Evolutionary conservation across 768 basidiomycete genomes (phyloP), one percentile per base, ranked within the genome.

Genomic region (Infundibulicybe gibba): DNA sequence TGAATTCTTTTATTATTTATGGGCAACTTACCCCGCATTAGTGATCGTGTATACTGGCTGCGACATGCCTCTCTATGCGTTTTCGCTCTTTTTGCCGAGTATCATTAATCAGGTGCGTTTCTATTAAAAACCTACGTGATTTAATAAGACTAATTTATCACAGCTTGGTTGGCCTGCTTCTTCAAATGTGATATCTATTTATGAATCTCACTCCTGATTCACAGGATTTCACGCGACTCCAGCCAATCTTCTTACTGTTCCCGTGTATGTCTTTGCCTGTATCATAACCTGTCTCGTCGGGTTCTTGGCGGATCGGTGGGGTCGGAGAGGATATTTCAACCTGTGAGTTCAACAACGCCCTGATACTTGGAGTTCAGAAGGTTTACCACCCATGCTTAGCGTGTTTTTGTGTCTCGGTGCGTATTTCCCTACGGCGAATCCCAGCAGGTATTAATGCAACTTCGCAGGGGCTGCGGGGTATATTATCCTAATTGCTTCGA

Each of bases 191-290:
- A 25, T 25, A 25, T 8, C 25, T 8, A 46, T 17, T 11, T n/a
- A 14, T 34, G 30, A 19, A 30, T 34, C 34, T 32, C 41, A 41
- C 50, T 42, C 8, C 30, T 33, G 21, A 16, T 44, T 12, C 17
- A 37, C 43, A 79, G 85, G 85, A 6, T 89, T 71, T 61, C 64
- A 66, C n/a, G 83, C 85, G 3, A 87, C 86, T 0, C 72, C 74
- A 0, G 87, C 89, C 6, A 90, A 90, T 61, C 69, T 90, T 35
- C 62, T 90, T 45, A 87, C 85, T 3, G 86, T 90, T 3, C 89
- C 88, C 0, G 85, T 89, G 32, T 91, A 90, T 55, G 72, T 71
- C 6, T 72, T 80, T 38, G 89, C 88, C 10, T 83, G 85, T 52
- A 66, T 82, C 17, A 61, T 80, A 33, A 90, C 88, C 3, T 85